Percentiles rank a stretch among this genome's conserved stretches.
phyloP scores from a whole-genome alignment of 805 yeast genomes.

The Saturnispora dispora region DNA sequence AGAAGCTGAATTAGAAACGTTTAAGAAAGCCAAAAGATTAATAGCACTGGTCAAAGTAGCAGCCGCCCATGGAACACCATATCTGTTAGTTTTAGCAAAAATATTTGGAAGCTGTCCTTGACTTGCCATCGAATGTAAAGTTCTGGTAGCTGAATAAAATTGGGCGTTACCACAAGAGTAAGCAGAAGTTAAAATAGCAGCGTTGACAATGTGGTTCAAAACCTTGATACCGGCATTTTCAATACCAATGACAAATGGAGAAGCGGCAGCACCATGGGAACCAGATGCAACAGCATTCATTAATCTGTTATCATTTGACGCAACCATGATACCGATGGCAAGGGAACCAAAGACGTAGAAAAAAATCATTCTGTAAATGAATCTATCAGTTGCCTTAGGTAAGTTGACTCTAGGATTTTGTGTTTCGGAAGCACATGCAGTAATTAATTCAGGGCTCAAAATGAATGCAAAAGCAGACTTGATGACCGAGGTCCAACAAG shows the following conservation, averaged over 20 bases:
- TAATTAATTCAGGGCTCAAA: constrained; percentile 55
- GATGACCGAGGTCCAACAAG: constrained; percentile 52
- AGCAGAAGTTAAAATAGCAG: constrained; percentile 51
- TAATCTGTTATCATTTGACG: constrained; percentile 41
- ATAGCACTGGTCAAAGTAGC: constrained; percentile 33
- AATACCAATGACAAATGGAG: constrained; percentile 60
- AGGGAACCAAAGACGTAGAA: constrained; percentile 52
- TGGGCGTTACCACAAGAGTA: constrained; percentile 40
- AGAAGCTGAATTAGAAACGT: constrained; percentile 43
- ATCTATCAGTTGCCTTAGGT: constrained; percentile 52
- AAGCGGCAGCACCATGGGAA: constrained; percentile 45
- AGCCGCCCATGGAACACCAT: constrained; percentile 49
- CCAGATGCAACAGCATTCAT: constrained; percentile 37
- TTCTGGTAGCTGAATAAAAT: constrained; percentile 35
- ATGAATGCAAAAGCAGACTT: constrained; percentile 62
- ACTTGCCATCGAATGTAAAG: constrained; percentile 32
- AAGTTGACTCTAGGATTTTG: constrained; percentile 49
- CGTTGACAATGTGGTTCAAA: constrained; percentile 54
- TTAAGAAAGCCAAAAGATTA: constrained; percentile 43
- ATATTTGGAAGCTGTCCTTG: constrained; percentile 33
- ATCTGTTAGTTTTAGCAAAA: constrained; percentile 32
- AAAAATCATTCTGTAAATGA: constrained; percentile 50
- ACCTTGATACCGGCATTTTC: constrained; percentile 51
- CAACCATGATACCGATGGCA: constrained; percentile 52
- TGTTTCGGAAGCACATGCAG: constrained; percentile 47